Evolutionary conservation across 2,329 filamentous ascomycete genomes (phyloP), one percentile per base, ranked within the genome.

Genomic region (Fusarium caatingaense): DNA sequence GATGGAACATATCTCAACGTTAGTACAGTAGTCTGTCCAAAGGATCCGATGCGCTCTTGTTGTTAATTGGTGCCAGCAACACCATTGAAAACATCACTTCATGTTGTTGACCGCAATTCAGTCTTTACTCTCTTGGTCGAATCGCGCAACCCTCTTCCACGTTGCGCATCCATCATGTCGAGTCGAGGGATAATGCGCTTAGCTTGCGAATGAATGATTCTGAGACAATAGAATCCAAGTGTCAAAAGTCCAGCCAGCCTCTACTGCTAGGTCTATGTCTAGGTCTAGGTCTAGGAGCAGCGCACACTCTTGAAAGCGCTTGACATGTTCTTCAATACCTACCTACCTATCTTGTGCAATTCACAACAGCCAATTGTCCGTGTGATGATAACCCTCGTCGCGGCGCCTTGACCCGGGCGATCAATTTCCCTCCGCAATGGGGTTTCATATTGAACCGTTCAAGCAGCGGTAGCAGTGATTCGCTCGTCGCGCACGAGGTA

Each of bases 361-460:
- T 57, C 49, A 15, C 20, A 44, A 44, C 42, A 58, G 44, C 46
- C 42, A 71, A 58, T 56, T 66, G 44, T 15, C 62, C 37, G 21
- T 72, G 67, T 60, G 63, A 70, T 68, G 65, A 72, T 65, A 65
- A 56, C 55, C 60, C 53, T 71, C 56, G 56, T 53, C 47, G 62
- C 44, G 28, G 41, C 57, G 60, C 66, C 72, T 54, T 58, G 61
- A 61, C 66, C 68, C 50, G 59, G 69, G 47, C 67, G 66, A 66
- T 74, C 69, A 68, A 64, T 72, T 60, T 56, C 71, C 51, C 50
- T 64, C 44, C 41, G 54, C 45, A 30, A 46, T 53, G 56, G 68
- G 66, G 73, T 75, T 75, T 75, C 72, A 73, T 69, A 53, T 69
- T 66, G 69, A 69, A 61, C 65, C 58, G 28, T 61, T 64, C 60